phyloP scores from a whole-genome alignment of 2,329 filamentous ascomycete species.

The Scedosporium boydii region DNA sequence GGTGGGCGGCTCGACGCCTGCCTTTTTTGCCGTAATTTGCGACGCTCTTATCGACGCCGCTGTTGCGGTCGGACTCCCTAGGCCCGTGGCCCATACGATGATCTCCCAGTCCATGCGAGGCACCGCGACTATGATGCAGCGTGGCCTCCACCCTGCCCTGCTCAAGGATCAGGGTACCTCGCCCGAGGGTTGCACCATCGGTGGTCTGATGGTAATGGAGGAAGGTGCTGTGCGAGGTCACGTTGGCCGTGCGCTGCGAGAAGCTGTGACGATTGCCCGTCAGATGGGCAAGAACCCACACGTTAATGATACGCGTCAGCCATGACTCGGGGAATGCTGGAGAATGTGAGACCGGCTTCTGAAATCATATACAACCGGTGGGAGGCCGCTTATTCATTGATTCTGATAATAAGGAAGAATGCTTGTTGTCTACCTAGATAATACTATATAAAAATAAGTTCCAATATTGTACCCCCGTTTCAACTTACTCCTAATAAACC shows the following conservation, averaged over 20 bases:
- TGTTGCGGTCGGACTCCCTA: constrained; percentile 64
- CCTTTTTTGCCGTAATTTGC: constrained; percentile 66
- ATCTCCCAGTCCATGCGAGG: constrained; percentile 72
- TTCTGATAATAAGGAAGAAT: too few relatives aligned
- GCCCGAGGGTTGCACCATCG: constrained; percentile 70
- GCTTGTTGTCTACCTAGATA: too few relatives aligned
- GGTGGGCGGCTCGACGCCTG: constrained; percentile 64
- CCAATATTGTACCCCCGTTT: too few relatives aligned
- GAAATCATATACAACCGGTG: too few relatives aligned
- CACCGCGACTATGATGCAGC: constrained; percentile 37
- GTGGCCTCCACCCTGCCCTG: constrained; percentile 65
- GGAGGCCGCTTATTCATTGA: too few relatives aligned
- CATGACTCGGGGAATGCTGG: too few relatives aligned
- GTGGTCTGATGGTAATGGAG: constrained; percentile 59
- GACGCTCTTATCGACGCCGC: constrained; percentile 70
- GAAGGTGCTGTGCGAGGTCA: constrained; percentile 60
- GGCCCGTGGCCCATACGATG: constrained; percentile 65
- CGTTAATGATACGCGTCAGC: too few relatives aligned
- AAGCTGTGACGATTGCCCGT: constrained; percentile 61
- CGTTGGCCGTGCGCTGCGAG: constrained; percentile 58
- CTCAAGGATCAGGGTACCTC: constrained; percentile 69
- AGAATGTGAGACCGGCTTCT: too few relatives aligned
- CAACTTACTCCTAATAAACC: not conserved
- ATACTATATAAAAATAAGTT: too few relatives aligned
- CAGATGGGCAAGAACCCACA: too few relatives aligned